Evolutionary conservation across 495 filamentous ascomycete species (phyloP).

Genomic region (Xylaria venustula): DNA sequence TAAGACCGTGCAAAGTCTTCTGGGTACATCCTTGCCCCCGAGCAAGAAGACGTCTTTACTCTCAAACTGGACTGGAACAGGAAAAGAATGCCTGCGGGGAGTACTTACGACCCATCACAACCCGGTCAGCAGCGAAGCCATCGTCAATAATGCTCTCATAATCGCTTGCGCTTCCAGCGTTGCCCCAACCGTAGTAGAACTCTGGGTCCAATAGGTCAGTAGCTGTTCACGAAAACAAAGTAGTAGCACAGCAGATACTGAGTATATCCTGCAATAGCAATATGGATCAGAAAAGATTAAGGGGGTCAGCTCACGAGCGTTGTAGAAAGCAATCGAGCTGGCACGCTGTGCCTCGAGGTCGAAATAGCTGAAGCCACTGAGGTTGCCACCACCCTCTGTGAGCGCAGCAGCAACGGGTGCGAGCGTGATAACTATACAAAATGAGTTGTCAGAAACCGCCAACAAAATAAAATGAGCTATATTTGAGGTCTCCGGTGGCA

Average conservation of each 20-base stretch:
- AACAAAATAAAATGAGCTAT: neutral
- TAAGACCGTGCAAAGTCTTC: too few species aligned
- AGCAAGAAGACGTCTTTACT: neutral
- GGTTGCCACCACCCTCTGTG: constrained; percentile 49
- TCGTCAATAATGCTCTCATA: constrained; percentile 62
- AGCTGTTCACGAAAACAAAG: neutral
- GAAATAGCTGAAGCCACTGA: constrained; percentile 76
- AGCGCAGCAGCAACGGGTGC: constrained; percentile 78
- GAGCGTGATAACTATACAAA: constrained; percentile 58
- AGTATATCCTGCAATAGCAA: too few species aligned
- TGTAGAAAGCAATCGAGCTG: constrained; percentile 73
- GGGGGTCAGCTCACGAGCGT: constrained; percentile 33
- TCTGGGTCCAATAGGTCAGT: constrained; percentile 41
- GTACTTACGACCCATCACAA: constrained; percentile 58
- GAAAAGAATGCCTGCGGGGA: neutral
- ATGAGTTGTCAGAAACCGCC: neutral
- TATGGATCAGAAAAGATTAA: neutral
- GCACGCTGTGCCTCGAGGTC: constrained; percentile 66
- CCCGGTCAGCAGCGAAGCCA: constrained; percentile 62
- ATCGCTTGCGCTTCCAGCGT: constrained; percentile 53
- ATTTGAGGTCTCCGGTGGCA: neutral
- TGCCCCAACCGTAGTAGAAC: constrained; percentile 86
- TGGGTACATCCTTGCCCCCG: neutral
- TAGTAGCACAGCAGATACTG: neutral
- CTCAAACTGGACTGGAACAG: neutral